Conservation (phyloP, 192 early-diverging fungal species). For the Backusella macrospora region DNA sequence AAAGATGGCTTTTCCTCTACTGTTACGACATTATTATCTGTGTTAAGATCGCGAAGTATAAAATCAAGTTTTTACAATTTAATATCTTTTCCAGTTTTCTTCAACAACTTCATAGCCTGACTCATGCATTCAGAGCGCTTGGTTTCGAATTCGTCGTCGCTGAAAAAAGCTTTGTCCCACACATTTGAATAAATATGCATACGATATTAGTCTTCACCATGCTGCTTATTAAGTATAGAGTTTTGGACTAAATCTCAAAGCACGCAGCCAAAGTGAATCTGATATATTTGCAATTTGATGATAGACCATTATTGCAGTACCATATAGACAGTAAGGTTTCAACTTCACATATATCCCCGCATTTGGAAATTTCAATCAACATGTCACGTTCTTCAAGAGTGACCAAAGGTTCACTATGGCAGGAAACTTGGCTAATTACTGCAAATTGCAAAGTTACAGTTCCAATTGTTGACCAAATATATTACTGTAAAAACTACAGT, state of each 20-base stretch:
- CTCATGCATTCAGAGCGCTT: neutral
- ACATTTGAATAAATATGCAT: constrained; percentile 1
- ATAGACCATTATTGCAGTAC: neutral
- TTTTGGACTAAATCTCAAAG: neutral
- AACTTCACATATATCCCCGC: neutral
- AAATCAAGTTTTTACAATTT: neutral
- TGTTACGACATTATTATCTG: neutral
- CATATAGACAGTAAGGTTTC: neutral
- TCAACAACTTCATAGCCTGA: neutral
- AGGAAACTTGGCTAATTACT: too few species aligned
- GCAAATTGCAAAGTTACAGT: too few species aligned
- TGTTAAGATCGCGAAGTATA: constrained; percentile 7
- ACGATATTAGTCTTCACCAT: neutral
- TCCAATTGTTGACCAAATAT: too few species aligned
- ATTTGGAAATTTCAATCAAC: constrained; percentile 7
- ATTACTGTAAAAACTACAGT: too few species aligned
- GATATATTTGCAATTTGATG: neutral
- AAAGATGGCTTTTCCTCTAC: neutral
- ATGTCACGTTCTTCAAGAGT: neutral
- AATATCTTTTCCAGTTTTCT: neutral
- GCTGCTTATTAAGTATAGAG: neutral
- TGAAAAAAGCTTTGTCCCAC: neutral
- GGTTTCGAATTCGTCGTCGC: neutral
- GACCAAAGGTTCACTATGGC: too few species aligned
- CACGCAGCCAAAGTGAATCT: neutral